Conservation (phyloP, 2,329 filamentous ascomycete species). For the Xylariaceae sp. region DNA sequence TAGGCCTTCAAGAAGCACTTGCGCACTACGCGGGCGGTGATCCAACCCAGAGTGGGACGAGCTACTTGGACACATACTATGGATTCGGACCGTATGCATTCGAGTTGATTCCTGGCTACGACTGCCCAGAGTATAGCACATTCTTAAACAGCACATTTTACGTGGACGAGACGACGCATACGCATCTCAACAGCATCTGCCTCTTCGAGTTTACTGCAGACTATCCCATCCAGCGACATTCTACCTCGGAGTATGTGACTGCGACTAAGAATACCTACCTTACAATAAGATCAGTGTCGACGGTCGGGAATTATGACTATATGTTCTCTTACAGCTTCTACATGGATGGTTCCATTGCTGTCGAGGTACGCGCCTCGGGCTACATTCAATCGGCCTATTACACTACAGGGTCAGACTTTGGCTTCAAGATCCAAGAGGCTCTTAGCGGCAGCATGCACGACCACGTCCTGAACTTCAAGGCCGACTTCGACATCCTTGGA, state of each 20-base stretch:
- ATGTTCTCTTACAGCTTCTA: conserved; percentile 1
- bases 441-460: neutral
- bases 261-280: neutral
- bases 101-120: neutral
- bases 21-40: neutral
- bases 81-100: neutral
- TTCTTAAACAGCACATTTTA: neutral
- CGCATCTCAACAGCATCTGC: neutral
- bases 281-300: neutral
- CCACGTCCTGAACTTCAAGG: neutral
- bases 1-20: neutral
- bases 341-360: neutral
- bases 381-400: neutral
- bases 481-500: neutral
- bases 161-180: neutral
- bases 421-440: neutral
- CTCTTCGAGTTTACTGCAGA: neutral
- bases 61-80: neutral
- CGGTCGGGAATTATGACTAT: neutral
- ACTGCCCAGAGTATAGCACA: neutral
- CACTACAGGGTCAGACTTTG: neutral
- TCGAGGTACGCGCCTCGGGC: neutral
- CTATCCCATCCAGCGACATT: neutral
- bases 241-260: neutral
- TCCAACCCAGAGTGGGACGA: neutral